Percentiles rank a stretch among this genome's conserved stretches.
Conservation (phyloP, 768 basidiomycete genomes). For the Boletellus sp. region DNA sequence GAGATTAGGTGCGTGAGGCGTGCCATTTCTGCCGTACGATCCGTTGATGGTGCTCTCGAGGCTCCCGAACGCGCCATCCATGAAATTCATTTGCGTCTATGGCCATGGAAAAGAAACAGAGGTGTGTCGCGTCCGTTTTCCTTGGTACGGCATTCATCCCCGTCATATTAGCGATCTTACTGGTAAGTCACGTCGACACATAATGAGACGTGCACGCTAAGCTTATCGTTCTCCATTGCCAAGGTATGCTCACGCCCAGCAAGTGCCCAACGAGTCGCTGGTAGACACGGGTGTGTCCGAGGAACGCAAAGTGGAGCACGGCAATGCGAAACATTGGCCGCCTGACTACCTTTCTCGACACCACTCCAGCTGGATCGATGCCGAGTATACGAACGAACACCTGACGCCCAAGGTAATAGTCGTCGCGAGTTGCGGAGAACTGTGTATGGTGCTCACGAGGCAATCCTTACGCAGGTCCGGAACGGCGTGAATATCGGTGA, state of each 20-base stretch:
- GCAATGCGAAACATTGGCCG: conserved; percentile 41
- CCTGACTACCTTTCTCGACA: conserved; percentile 50
- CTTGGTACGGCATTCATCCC: background rate
- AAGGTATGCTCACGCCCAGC: conserved; percentile 71
- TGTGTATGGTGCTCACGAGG: background rate
- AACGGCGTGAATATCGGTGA: conserved; percentile 93
- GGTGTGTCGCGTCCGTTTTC: conserved; percentile 36
- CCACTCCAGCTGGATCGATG: conserved; percentile 80
- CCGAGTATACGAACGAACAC: conserved; percentile 66
- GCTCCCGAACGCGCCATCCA: conserved; percentile 83
- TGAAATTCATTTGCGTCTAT: conserved; percentile 92
- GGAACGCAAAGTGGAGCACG: conserved; percentile 40
- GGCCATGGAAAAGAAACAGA: conserved; percentile 96
- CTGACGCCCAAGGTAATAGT: conserved; percentile 49
- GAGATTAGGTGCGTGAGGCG: conserved; percentile 55
- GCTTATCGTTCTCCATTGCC: background rate
- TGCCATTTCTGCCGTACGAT: background rate
- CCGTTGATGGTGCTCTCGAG: conserved; percentile 33
- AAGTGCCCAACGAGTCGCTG: conserved; percentile 59
- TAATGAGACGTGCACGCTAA: background rate
- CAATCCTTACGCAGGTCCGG: conserved; percentile 41
- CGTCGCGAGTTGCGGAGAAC: background rate
- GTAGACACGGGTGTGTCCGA: conserved; percentile 45
- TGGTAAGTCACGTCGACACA: conserved; percentile 46
- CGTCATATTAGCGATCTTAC: conserved; percentile 64